phyloP scores from a whole-genome alignment of 2,329 filamentous ascomycete genomes.

The Coniochaeta sp. region DNA sequence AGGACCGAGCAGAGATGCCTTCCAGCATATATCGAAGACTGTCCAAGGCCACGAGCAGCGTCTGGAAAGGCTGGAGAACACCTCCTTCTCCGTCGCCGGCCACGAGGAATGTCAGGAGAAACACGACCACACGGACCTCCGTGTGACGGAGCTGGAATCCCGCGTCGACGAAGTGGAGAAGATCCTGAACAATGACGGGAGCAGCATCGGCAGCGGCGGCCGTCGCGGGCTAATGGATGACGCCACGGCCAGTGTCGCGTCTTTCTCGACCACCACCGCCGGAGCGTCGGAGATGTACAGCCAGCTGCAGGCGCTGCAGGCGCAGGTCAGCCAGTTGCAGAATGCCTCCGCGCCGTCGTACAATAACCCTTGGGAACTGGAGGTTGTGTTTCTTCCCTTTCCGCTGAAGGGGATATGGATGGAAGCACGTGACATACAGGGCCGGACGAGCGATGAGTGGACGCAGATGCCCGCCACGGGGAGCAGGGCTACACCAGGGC shows the following conservation, averaged over 20 bases:
- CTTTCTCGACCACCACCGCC: conserved; percentile 33
- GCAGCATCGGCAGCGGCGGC: conserved; percentile 32
- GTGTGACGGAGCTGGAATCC: conserved; percentile 62
- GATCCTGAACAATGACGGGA: conserved; percentile 37
- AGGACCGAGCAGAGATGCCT: conserved; percentile 18
- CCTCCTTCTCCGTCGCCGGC: conserved; percentile 59
- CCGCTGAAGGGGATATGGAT: conserved; percentile 50
- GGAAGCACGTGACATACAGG: conserved; percentile 36
- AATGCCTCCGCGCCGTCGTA: conserved; percentile 51
- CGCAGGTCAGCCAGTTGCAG: conserved; percentile 50
- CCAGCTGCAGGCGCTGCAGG: conserved; percentile 42
- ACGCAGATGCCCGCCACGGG: conserved; percentile 45
- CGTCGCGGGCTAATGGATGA: conserved; percentile 32
- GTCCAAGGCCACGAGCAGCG: conserved; percentile 57
- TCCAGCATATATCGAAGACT: conserved; percentile 42
- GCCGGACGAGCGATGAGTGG: conserved; percentile 40
- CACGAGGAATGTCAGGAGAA: conserved; percentile 64
- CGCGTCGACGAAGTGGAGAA: conserved; percentile 55
- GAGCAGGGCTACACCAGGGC: conserved; percentile 35
- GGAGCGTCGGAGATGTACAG: conserved; percentile 39
- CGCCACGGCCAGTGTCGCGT: conserved; percentile 37
- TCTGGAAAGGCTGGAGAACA: conserved; percentile 61
- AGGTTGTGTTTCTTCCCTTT: conserved; percentile 71
- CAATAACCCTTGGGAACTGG: conserved; percentile 62
- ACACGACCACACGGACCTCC: conserved; percentile 59